Base-by-base conservation (phyloP, 2,329 filamentous ascomycete species). In the Ophiocordyceps robertsii region DNA sequence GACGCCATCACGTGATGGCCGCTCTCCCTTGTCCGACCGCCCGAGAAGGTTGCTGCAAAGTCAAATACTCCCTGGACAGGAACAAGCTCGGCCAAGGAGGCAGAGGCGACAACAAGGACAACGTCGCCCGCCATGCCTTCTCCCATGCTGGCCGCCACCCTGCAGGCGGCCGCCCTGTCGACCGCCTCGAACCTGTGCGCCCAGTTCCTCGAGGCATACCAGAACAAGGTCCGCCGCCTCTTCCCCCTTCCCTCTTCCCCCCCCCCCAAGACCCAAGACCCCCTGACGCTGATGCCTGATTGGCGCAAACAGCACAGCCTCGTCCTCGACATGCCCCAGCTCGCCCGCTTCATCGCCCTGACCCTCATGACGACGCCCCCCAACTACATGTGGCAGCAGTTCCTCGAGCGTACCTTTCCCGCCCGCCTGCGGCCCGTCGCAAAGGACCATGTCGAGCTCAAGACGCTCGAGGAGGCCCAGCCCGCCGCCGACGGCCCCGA, bases 321-420 rank as follows among this genome's bases (percentile, higher is more conserved):
- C 38, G 49, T 56, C 31, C 59, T 78, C 40, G 70, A 77, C 44
- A 40, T 64, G 1, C 46, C 62, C 29, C 65, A 69, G 27, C 62
- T 78, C 36, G 53, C 72, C 17, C 73, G 72, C 48, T 79, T 78
- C 56, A 65, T 73, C 33, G 59, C 67, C 32, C 65, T 73, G 41
- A 64, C 72, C 3, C 55, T 77, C 43, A 56, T 77, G 36, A 69
- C 69, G 5, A 66, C 72, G 2, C 75, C 75, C 7, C 67, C 74
- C 40, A 76, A 75, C 47, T 77, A 72, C 50, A 57, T 72, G 43
- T 79, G 75, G 74, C 72, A 78, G 49, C 65, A 70, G 43, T 65
- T 65, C 29, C 64, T 77, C 29, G 73, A 77, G 55, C 60, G 62
- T 19, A 64, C 56, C 10, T 74, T 75, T 43, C 73, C 74, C 0